Evolutionary conservation across 1,284 basidiomycete genomes (phyloP).

Genomic region (Cryptococcus wingfieldii): DNA sequence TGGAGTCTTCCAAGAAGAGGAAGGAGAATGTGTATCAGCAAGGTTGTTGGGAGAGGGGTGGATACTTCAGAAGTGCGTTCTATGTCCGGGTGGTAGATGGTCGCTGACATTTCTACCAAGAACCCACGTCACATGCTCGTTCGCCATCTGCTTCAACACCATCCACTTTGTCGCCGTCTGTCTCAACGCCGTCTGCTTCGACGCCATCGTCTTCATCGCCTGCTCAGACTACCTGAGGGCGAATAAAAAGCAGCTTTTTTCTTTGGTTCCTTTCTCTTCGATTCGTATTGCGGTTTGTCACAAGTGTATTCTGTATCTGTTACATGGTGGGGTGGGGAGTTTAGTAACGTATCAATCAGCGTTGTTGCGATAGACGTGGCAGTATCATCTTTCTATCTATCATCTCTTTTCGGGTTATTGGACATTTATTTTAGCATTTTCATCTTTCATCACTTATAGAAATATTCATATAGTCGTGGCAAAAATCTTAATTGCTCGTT

Average conservation of each 20-base stretch:
- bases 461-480: too few relatives aligned
- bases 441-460: too few relatives aligned
- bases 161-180: neutral
- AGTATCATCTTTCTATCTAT: too few relatives aligned
- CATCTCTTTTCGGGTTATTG: too few relatives aligned
- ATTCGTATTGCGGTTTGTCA: neutral
- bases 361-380: too few relatives aligned
- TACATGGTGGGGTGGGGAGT: too few relatives aligned
- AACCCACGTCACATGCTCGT: neutral
- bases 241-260: too few relatives aligned
- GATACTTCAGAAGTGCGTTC: constrained; percentile 55
- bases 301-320: too few relatives aligned
- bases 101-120: neutral
- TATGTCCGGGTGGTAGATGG: neutral
- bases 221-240: neutral
- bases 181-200: neutral
- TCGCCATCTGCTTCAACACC: neutral
- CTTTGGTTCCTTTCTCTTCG: neutral
- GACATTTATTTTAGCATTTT: too few relatives aligned
- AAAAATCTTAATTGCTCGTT: too few relatives aligned
- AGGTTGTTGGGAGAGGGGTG: constrained; percentile 68
- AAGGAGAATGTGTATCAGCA: constrained; percentile 58
- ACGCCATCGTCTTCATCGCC: neutral
- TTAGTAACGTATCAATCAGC: too few relatives aligned
- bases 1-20: constrained; percentile 58